Percentiles rank a stretch among this genome's conserved stretches.
Evolutionary conservation across 23 red algal species (phyloP).

Genomic region (Chondrus crispus): DNA sequence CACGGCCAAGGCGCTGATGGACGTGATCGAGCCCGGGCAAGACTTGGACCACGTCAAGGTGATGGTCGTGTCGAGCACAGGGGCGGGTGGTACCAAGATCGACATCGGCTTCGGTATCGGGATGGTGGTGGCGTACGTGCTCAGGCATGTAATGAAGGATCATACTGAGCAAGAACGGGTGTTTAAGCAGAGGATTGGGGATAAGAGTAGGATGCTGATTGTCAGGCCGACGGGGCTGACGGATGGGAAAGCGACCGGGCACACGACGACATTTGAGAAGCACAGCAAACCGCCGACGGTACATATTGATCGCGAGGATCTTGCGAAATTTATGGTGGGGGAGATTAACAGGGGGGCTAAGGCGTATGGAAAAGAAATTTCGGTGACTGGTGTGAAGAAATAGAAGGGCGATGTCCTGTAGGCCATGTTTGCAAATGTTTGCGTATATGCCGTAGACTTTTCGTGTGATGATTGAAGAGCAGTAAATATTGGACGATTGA

Average conservation of each 20-base stretch:
- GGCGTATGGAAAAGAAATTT: too few relatives aligned
- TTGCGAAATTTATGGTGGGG: conserved; percentile 27
- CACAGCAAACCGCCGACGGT: background rate
- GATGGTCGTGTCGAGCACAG: conserved; percentile 32
- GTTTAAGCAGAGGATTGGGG: background rate
- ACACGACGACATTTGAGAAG: background rate
- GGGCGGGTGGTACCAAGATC: conserved; percentile 34
- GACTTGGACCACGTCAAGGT: background rate
- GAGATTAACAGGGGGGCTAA: too few relatives aligned
- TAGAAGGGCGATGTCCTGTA: too few relatives aligned
- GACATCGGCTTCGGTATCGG: conserved; percentile 36
- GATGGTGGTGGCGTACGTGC: background rate
- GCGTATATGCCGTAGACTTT: too few relatives aligned
- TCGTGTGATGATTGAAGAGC: too few relatives aligned
- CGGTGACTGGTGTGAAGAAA: too few relatives aligned
- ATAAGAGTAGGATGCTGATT: conserved; percentile 15
- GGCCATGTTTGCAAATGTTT: too few relatives aligned
- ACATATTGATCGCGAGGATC: conserved; percentile 16
- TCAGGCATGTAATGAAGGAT: conserved; percentile 31
- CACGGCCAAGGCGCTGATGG: background rate
- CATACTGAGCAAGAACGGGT: conserved; percentile 27
- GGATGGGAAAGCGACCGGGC: background rate
- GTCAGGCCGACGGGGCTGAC: conserved; percentile 26
- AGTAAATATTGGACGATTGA: too few relatives aligned
- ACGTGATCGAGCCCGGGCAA: background rate